These are phyloP conservation scores for Boechera stricta DNA, from an alignment of 345 rosid genomes.

Conservation along the genomic window DNA sequence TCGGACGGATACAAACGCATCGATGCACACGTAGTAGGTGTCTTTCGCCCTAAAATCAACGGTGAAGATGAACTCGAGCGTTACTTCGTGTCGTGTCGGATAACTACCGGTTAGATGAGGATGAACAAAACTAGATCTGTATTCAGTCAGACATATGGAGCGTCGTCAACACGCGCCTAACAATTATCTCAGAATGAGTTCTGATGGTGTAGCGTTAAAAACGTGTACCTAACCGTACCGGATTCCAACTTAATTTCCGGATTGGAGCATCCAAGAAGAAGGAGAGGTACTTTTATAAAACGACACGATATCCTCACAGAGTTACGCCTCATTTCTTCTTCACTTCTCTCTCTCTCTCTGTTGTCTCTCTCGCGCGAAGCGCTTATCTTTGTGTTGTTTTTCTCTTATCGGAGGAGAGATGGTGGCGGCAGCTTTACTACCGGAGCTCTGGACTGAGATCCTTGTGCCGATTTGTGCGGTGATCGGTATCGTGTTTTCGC, in stretches of 20 bases:
- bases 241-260: slow-evolving; percentile 30
- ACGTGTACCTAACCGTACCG: slow-evolving; percentile 21
- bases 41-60: slow-evolving; percentile 34
- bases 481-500: slow-evolving; percentile 72
- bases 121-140: slow-evolving; percentile 3
- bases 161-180: slow-evolving; percentile 29
- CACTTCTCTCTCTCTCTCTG: not conserved
- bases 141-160: slow-evolving; percentile 23
- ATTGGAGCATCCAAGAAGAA: slow-evolving; percentile 28
- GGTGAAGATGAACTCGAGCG: slow-evolving; percentile 2
- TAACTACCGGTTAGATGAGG: slow-evolving; percentile 2
- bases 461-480: slow-evolving; percentile 67
- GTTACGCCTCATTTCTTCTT: slow-evolving; percentile 16
- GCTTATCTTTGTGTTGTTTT: not conserved
- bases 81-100: slow-evolving; percentile 31
- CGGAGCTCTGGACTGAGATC: slow-evolving; percentile 73
- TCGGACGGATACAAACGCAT: slow-evolving; percentile 31
- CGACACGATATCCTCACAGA: slow-evolving; percentile 41
- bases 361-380: slow-evolving; percentile 28
- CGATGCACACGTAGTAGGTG: slow-evolving; percentile 9
- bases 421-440: slow-evolving; percentile 56
- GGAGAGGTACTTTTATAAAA: slow-evolving; percentile 42
- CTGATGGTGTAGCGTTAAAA: slow-evolving; percentile 28
- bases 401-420: slow-evolving; percentile 31
- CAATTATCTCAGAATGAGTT: not conserved